Conservation (phyloP, 306 rosid species). For the Lagenaria siceraria region DNA sequence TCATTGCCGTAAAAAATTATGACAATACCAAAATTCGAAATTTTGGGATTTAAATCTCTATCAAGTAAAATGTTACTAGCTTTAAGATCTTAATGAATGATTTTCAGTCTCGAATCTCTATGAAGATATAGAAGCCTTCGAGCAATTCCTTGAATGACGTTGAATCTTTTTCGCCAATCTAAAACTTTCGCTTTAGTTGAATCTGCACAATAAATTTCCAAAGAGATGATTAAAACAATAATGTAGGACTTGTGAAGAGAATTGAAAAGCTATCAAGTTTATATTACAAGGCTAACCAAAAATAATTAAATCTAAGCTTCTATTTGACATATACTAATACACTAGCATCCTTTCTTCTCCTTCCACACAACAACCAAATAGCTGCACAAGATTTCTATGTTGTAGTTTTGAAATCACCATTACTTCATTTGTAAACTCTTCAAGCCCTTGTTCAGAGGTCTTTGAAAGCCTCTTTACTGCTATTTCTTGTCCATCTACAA, state of each 20-base stretch:
- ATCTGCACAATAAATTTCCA: background rate
- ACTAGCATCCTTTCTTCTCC: slow-evolving; percentile 27
- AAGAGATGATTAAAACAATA: background rate
- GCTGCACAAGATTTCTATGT: slow-evolving; percentile 29
- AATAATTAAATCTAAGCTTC: slow-evolving; percentile 23
- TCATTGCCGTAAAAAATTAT: slow-evolving; percentile 20
- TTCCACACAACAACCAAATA: slow-evolving; percentile 21
- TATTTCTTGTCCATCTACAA: slow-evolving; percentile 18
- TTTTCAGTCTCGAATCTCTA: slow-evolving; percentile 39
- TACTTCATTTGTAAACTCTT: slow-evolving; percentile 26
- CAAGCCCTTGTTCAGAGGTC: slow-evolving; percentile 22
- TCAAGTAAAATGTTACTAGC: slow-evolving; percentile 23
- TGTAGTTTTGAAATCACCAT: slow-evolving; percentile 23
- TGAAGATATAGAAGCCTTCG: slow-evolving; percentile 43
- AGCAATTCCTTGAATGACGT: slow-evolving; percentile 33
- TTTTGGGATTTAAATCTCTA: slow-evolving; percentile 22
- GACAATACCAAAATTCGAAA: slow-evolving; percentile 36
- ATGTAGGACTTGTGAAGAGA: background rate
- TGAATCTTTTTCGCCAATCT: slow-evolving; percentile 29
- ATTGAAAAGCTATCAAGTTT: background rate
- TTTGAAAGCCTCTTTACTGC: slow-evolving; percentile 26
- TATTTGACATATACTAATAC: slow-evolving; percentile 30
- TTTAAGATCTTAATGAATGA: slow-evolving; percentile 60
- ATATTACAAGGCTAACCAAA: slow-evolving; percentile 21
- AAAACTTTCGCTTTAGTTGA: background rate